phyloP scores from a whole-genome alignment of 2,329 filamentous ascomycete species.

The Diaporthe sp. region DNA sequence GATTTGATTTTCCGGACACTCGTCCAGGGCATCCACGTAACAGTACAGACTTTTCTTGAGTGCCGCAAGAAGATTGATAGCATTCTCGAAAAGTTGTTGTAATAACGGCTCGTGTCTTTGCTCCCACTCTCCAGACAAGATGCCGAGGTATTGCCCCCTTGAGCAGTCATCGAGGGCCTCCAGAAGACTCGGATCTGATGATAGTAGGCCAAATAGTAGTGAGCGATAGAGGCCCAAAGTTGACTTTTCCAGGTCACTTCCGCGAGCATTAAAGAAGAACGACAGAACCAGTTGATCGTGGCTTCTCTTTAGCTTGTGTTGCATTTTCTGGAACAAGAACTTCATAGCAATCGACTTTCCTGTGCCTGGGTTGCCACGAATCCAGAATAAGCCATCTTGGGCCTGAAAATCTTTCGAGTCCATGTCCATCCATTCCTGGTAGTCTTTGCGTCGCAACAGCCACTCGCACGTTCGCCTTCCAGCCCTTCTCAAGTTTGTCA shows the following conservation, averaged over 20 bases:
- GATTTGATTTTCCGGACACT: slow-evolving; percentile 59
- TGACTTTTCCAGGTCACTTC: slow-evolving; percentile 59
- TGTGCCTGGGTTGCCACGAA: slow-evolving; percentile 60
- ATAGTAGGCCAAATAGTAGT: slow-evolving; percentile 61
- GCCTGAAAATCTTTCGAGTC: background rate
- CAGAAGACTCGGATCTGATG: slow-evolving; percentile 52
- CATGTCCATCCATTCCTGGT: slow-evolving; percentile 43
- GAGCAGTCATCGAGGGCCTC: slow-evolving; percentile 48
- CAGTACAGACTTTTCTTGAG: slow-evolving; percentile 12
- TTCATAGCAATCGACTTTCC: slow-evolving; percentile 65
- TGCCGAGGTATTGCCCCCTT: background rate
- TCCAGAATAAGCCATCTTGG: slow-evolving; percentile 52
- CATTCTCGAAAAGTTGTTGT: slow-evolving; percentile 44
- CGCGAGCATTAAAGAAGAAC: slow-evolving; percentile 66
- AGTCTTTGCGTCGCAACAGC: slow-evolving; percentile 53
- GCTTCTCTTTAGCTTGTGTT: slow-evolving; percentile 43
- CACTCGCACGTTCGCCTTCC: slow-evolving; percentile 57
- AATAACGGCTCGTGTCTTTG: slow-evolving; percentile 42
- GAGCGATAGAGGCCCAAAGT: slow-evolving; percentile 64
- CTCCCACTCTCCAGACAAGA: background rate
- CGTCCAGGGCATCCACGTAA: slow-evolving; percentile 62
- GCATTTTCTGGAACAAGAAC: slow-evolving; percentile 46
- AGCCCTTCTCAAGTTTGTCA: slow-evolving; percentile 53
- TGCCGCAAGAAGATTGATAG: slow-evolving; percentile 39
- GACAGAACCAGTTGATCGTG: slow-evolving; percentile 47